Conservation (phyloP, 768 basidiomycete genomes). For the Tremella yokohamensis region DNA sequence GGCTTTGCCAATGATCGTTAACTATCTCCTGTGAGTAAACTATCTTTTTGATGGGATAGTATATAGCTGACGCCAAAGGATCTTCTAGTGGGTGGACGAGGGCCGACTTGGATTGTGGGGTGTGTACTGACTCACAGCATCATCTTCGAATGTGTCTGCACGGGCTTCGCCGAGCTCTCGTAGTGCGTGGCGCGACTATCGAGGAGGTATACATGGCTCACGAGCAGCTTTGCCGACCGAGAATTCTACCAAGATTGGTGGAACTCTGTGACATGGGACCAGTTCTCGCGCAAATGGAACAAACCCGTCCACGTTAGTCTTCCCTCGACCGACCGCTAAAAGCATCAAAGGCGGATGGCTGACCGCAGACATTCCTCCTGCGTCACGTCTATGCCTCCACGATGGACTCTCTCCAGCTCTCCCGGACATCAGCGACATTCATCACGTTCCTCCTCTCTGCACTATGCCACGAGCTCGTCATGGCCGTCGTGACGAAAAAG, state of each 20-base stretch:
- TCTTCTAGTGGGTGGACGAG: slow-evolving; percentile 45
- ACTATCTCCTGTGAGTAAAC: slow-evolving; percentile 73
- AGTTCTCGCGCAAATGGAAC: slow-evolving; percentile 98
- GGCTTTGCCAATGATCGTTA: slow-evolving; percentile 67
- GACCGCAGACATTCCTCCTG: slow-evolving; percentile 59
- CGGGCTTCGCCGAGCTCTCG: slow-evolving; percentile 88
- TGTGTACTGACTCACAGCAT: slow-evolving; percentile 32
- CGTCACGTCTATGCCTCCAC: slow-evolving; percentile 92
- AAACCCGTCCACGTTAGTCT: slow-evolving; percentile 71
- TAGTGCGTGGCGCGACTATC: slow-evolving; percentile 55
- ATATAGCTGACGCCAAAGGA: slow-evolving; percentile 32
- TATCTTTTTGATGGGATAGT: background rate
- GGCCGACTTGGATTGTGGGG: background rate
- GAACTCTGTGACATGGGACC: slow-evolving; percentile 96
- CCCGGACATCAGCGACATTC: slow-evolving; percentile 78
- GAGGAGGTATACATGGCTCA: background rate
- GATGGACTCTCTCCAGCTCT: slow-evolving; percentile 70
- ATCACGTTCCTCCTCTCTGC: slow-evolving; percentile 89
- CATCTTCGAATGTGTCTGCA: slow-evolving; percentile 83
- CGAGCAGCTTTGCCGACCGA: slow-evolving; percentile 81
- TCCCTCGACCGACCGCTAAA: background rate
- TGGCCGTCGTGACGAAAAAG: slow-evolving; percentile 92
- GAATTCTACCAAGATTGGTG: slow-evolving; percentile 99
- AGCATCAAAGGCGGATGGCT: background rate
- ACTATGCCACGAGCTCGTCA: slow-evolving; percentile 86